A percentile compares a stretch with the other conserved stretches of the same genome.
These are phyloP conservation scores for Lizonia empirigonia DNA, from an alignment of 2,329 filamentous ascomycete genomes.

Conservation along the genomic window DNA sequence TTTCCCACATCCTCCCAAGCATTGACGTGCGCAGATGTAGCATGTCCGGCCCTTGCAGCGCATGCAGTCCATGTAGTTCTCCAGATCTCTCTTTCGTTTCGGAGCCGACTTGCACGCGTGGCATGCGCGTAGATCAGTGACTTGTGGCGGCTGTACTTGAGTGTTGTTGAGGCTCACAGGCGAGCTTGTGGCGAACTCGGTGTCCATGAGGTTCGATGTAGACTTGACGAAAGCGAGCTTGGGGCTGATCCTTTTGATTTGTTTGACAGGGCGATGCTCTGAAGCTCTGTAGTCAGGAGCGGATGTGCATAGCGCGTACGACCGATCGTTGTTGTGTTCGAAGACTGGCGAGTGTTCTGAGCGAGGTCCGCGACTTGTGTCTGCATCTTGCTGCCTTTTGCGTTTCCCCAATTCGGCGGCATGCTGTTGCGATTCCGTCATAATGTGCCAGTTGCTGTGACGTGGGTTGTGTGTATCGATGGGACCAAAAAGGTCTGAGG, in stretches of 20 bases:
- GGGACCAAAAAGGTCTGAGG: conserved; percentile 42
- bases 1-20: conserved; percentile 56
- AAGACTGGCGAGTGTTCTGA: conserved; percentile 16
- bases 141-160: conserved; percentile 9
- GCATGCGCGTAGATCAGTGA: conserved; percentile 56
- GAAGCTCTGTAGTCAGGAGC: conserved; percentile 14
- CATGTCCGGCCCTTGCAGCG: conserved; percentile 68
- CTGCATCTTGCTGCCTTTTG: conserved; percentile 30
- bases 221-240: conserved; percentile 35
- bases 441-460: conserved; percentile 23
- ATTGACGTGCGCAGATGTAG: conserved; percentile 71
- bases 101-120: conserved; percentile 72
- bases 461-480: conserved; percentile 17
- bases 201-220: conserved; percentile 43
- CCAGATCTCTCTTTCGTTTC: conserved; percentile 68
- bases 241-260: conserved; percentile 32
- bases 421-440: conserved; percentile 27
- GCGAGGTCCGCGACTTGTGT: conserved; percentile 3
- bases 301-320: conserved; percentile 14
- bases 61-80: conserved; percentile 68
- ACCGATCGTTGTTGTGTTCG: conserved; percentile 23
- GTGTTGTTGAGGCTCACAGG: background rate
- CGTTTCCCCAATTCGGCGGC: conserved; percentile 37
- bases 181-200: conserved; percentile 20
- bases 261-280: conserved; percentile 41